Evolutionary conservation across 2,329 filamentous ascomycete species (phyloP), one percentile per base, ranked within the genome.

Genomic region (Phyllosticta citrichinensis): DNA sequence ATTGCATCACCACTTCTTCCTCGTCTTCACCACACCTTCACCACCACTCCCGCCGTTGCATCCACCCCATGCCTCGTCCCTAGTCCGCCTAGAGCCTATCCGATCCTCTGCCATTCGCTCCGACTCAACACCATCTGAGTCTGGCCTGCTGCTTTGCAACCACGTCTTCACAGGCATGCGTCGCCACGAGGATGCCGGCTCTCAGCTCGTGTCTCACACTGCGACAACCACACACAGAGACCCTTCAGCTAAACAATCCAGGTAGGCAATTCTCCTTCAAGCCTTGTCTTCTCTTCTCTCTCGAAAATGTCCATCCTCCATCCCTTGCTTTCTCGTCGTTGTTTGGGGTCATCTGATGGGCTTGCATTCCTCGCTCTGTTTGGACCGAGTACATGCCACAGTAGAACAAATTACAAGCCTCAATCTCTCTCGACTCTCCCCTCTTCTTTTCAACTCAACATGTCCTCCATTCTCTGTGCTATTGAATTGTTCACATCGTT

Each of bases 261-360:
- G 54, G 51, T 52, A 52, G 51, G 58, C 24, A 24, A 30, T 61
- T 52, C 12, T 27, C 55, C 52, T 52, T 40, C 22, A 56, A 53
- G 52, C 58, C 19, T 25, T 12, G 22, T 56, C 20, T 33, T 33
- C 52, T 22, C 25, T 52, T n/a, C 14, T 12, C 33, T 40, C 33
- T 40, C 9, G 33, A 40, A 40, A 40, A 40, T 40, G 33, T 40
- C 33, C 33, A 40, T 14, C 11, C 11, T 12, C 27, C 19, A 56
- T 56, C 58, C 58, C 58, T 61, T 61, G 58, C 58, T 19, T 61
- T 52, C 53, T n/a, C 54, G 55, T 56, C 52, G 58, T 53, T 56
- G 58, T 52, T 52, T 25, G 35, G 47, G 19, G 55, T 60, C 52
- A 33, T 33, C 52, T 24, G 14, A 35, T 51, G 19, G 33, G 58